Evolutionary conservation across 2,329 filamentous ascomycete genomes (phyloP).

Genomic region (Diaporthe australafricana): DNA sequence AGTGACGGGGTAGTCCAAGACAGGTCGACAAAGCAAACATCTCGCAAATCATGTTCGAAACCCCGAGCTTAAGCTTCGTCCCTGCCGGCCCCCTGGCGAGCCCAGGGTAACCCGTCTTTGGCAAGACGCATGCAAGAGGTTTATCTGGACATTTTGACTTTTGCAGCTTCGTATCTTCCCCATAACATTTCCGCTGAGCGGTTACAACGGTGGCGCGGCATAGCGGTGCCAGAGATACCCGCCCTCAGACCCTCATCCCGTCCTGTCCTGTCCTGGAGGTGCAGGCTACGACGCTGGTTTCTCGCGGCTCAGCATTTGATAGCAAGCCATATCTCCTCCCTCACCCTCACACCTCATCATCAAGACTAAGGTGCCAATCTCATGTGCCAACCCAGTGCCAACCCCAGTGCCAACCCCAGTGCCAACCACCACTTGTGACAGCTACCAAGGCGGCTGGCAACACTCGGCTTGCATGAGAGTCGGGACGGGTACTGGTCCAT

Average conservation of each 20-base stretch:
- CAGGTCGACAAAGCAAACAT: slow-evolving; percentile 29
- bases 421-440: slow-evolving; percentile 11
- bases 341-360: background rate
- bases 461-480: slow-evolving; percentile 6
- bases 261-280: slow-evolving; percentile 2
- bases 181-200: background rate
- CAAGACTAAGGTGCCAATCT: background rate
- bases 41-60: slow-evolving; percentile 35
- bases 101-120: slow-evolving; percentile 31
- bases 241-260: slow-evolving; percentile 24
- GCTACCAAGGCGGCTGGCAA: slow-evolving; percentile 16
- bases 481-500: background rate
- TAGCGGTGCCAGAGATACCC: background rate
- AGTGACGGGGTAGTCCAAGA: slow-evolving; percentile 30
- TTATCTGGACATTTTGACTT: slow-evolving; percentile 21
- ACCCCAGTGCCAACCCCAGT: slow-evolving; percentile 12
- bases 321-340: background rate
- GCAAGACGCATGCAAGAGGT: slow-evolving; percentile 29
- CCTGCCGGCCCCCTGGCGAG: slow-evolving; percentile 19
- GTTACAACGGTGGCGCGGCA: slow-evolving; percentile 21
- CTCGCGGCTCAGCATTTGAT: slow-evolving; percentile 2
- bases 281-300: slow-evolving; percentile 22
- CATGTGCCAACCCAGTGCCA: no score
- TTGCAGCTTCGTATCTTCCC: slow-evolving; percentile 21
- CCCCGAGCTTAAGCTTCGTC: slow-evolving; percentile 28